These are phyloP conservation scores for Irpex lacteus DNA, from an alignment of 1,284 basidiomycete species.

Conservation along the genomic window DNA sequence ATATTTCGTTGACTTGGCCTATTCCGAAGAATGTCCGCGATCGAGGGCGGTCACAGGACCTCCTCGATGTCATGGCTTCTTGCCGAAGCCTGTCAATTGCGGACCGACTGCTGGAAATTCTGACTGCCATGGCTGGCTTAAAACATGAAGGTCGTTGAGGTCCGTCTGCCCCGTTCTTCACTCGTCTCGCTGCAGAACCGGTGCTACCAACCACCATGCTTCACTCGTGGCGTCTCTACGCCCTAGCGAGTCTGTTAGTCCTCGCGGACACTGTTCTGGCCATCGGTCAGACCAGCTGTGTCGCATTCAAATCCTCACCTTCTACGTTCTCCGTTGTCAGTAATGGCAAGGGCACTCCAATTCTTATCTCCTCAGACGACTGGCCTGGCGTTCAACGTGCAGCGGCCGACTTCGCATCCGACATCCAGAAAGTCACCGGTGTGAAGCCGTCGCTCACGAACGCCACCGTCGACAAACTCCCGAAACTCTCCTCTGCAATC, in stretches of 20 bases:
- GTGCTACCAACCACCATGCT: constrained; percentile 1
- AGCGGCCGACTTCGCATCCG: constrained; percentile 55
- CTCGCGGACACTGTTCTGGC: constrained; percentile 20
- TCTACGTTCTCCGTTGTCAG: constrained; percentile 42
- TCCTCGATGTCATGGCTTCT: background rate
- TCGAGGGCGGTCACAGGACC: constrained; percentile 9
- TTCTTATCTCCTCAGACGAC: constrained; percentile 54
- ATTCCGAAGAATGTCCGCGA: constrained; percentile 4
- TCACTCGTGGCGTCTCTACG: constrained; percentile 2
- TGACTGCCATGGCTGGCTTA: background rate
- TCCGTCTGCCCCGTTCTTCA: background rate
- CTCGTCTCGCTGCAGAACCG: background rate
- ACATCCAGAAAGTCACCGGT: constrained; percentile 61
- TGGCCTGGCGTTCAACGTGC: constrained; percentile 67
- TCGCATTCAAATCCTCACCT: constrained; percentile 27
- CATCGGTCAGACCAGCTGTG: constrained; percentile 33
- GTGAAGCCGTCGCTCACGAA: constrained; percentile 47
- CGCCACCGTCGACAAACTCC: constrained; percentile 31
- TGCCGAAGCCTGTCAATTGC: background rate
- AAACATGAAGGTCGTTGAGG: background rate
- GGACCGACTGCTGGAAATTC: background rate
- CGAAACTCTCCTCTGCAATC: constrained; percentile 38
- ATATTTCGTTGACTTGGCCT: background rate
- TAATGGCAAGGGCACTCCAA: constrained; percentile 42
- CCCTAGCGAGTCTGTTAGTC: constrained; percentile 16